Evolutionary conservation across 257 asterid species (phyloP).

Genomic region (Forsythia viridissima): DNA sequence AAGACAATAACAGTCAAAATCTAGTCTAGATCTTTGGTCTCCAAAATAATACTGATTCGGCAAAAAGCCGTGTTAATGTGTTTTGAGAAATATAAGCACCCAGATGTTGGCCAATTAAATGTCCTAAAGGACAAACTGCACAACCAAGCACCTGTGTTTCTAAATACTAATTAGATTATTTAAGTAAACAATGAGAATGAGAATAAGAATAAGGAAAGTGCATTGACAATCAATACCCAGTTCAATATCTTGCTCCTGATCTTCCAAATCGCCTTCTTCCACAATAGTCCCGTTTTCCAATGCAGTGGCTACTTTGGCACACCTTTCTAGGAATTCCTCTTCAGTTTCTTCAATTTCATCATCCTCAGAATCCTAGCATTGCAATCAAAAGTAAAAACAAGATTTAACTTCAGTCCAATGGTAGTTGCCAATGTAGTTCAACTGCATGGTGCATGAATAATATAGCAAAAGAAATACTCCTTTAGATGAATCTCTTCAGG

Average conservation of each 20-base stretch:
- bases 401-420: slow-evolving; percentile 3
- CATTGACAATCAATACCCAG: slow-evolving; percentile 28
- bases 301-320: slow-evolving; percentile 33
- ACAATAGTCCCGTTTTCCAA: slow-evolving; percentile 37
- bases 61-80: background rate
- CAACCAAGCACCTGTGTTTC: background rate
- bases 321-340: slow-evolving; percentile 48
- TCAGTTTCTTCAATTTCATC: slow-evolving; percentile 46
- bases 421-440: background rate
- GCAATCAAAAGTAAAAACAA: background rate
- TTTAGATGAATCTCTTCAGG: background rate
- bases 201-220: background rate
- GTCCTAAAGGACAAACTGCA: background rate
- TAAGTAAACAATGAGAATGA: background rate
- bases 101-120: background rate
- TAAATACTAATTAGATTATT: background rate
- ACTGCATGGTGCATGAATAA: background rate
- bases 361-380: slow-evolving; percentile 41
- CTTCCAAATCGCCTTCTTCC: slow-evolving; percentile 45
- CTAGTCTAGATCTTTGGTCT: background rate
- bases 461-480: background rate
- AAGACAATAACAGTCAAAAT: background rate
- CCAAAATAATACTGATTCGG: no score
- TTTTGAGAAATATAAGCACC: background rate
- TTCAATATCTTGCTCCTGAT: slow-evolving; percentile 39